Evolutionary conservation across 768 basidiomycete genomes (phyloP).

Genomic region (Pulveroboletus sp.): DNA sequence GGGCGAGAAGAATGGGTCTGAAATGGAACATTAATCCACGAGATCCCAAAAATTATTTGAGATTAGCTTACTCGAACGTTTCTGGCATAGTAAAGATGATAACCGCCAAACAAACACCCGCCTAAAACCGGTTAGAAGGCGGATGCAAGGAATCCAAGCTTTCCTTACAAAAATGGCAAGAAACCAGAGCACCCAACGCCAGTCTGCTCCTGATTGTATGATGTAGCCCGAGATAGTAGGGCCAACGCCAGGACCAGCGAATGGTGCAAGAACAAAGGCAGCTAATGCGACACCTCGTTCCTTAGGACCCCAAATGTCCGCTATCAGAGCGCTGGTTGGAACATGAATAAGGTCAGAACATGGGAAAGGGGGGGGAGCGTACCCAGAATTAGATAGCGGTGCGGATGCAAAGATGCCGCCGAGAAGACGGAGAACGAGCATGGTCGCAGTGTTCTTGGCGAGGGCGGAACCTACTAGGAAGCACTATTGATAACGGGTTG

Average conservation of each 20-base stretch:
- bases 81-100: conserved; percentile 60
- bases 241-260: conserved; percentile 63
- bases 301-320: conserved; percentile 62
- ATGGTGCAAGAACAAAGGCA: conserved; percentile 62
- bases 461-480: conserved; percentile 67
- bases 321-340: conserved; percentile 43
- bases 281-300: conserved; percentile 65
- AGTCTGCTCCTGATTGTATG: conserved; percentile 37
- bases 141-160: background rate
- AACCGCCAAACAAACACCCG: conserved; percentile 45
- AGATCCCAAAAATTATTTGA: conserved; percentile 55
- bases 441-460: conserved; percentile 54
- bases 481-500: conserved; percentile 30
- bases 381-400: conserved; percentile 71
- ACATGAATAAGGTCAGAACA: background rate
- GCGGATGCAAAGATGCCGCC: conserved; percentile 67
- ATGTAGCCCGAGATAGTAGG: conserved; percentile 52
- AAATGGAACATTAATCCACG: conserved; percentile 39
- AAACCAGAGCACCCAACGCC: conserved; percentile 69
- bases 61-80: conserved; percentile 52
- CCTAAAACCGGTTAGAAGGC: conserved; percentile 27
- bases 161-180: conserved; percentile 49
- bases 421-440: conserved; percentile 72
- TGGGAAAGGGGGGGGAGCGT: conserved; percentile 12
- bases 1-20: conserved; percentile 56